Percentiles rank a stretch among this genome's conserved stretches.
Conservation (phyloP, 208 protist species). For the Leishmania guyanensis region DNA sequence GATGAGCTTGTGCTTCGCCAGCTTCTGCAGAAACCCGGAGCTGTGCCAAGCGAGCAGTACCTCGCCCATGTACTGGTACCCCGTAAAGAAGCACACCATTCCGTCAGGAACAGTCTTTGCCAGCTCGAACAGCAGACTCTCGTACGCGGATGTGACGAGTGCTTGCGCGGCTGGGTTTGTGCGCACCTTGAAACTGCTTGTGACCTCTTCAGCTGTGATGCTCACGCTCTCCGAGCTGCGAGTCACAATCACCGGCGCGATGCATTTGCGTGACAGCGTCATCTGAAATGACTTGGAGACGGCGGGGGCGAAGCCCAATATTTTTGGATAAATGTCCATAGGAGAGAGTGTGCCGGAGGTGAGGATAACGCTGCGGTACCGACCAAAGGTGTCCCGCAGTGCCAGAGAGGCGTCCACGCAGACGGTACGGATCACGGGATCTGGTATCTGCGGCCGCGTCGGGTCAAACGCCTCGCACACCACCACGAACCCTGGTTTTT, state of each 20-base stretch:
- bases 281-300: slow-evolving; percentile 94
- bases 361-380: slow-evolving; percentile 96
- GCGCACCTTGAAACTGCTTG: slow-evolving; percentile 90
- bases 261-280: slow-evolving; percentile 95
- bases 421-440: slow-evolving; percentile 91
- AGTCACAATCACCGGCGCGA: slow-evolving; percentile 94
- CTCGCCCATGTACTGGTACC: slow-evolving; percentile 96
- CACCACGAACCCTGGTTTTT: slow-evolving; percentile 90
- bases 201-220: slow-evolving; percentile 88
- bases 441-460: slow-evolving; percentile 82
- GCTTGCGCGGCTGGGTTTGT: slow-evolving; percentile 78
- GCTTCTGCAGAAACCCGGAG: slow-evolving; percentile 91
- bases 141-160: slow-evolving; percentile 96
- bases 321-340: slow-evolving; percentile 99
- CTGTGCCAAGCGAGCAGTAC: slow-evolving; percentile 93
- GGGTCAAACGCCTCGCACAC: slow-evolving; percentile 97
- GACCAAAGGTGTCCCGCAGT: slow-evolving; percentile 95
- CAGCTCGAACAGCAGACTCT: slow-evolving; percentile 95
- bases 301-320: slow-evolving; percentile 96
- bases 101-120: slow-evolving; percentile 97
- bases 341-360: slow-evolving; percentile 98
- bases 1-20: slow-evolving; percentile 97
- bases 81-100: slow-evolving; percentile 98
- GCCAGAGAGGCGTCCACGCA: slow-evolving; percentile 98
- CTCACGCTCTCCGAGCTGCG: slow-evolving; percentile 88